Conservation (phyloP, 2,329 filamentous ascomycete genomes). For the Aaosphaeria pasadenensis region DNA sequence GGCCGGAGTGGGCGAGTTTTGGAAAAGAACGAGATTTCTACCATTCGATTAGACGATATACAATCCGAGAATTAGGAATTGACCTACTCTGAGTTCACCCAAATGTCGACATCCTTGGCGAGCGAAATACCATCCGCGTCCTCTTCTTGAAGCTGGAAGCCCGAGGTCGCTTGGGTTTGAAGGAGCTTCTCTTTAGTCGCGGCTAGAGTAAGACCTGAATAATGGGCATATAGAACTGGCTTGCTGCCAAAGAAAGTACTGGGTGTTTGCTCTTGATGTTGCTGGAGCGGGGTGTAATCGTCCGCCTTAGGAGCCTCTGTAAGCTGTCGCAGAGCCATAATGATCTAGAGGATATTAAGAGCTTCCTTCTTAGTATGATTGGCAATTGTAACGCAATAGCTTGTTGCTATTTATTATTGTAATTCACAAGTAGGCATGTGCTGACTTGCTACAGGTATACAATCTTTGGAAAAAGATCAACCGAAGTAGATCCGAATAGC, state of each 20-base stretch:
- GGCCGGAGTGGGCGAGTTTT: constrained; percentile 47
- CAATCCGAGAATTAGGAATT: too few species aligned
- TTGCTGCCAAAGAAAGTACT: constrained; percentile 68
- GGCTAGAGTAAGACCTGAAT: constrained; percentile 56
- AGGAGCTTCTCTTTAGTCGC: constrained; percentile 54
- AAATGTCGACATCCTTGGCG: constrained; percentile 43
- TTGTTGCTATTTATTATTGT: too few species aligned
- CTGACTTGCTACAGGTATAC: too few species aligned
- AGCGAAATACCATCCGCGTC: constrained; percentile 18
- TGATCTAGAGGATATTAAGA: neutral
- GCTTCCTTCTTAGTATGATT: neutral
- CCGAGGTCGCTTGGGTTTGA: constrained; percentile 44
- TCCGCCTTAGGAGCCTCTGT: constrained; percentile 54
- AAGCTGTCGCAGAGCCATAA: constrained; percentile 50
- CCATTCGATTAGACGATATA: constrained; percentile 1
- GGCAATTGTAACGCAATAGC: too few species aligned
- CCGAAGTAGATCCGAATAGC: neutral
- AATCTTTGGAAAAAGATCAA: too few species aligned
- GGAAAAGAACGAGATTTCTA: constrained; percentile 63
- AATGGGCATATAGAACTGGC: constrained; percentile 67
- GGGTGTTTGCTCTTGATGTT: constrained; percentile 72
- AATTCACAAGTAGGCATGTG: too few species aligned
- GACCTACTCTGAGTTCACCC: constrained; percentile 45
- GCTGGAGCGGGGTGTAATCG: constrained; percentile 63
- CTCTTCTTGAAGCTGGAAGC: constrained; percentile 31